A percentile compares a stretch with the other conserved stretches of the same genome.
Evolutionary conservation across 139 green algal species (phyloP).

Genomic region (Mesotaenium endlicherianum): DNA sequence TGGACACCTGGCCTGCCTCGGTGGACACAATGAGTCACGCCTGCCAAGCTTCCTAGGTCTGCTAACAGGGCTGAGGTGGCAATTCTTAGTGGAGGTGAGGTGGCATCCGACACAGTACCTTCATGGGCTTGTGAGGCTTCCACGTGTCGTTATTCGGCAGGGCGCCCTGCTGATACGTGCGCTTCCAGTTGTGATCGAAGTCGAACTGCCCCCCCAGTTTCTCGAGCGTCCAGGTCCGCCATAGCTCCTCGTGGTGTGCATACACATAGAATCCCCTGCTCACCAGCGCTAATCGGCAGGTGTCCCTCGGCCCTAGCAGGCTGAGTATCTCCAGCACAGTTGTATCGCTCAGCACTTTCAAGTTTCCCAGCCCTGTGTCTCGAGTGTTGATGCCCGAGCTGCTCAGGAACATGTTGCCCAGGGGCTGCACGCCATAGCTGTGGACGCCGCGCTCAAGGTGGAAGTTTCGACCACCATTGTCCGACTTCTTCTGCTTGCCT

Average conservation of each 20-base stretch:
- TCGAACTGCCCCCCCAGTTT: constrained; percentile 44
- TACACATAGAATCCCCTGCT: constrained; percentile 76
- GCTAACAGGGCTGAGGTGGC: no score
- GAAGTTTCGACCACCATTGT: no score
- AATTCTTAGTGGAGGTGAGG: no score
- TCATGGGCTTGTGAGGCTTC: background rate
- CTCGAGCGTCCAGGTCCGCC: constrained; percentile 80
- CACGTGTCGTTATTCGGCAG: background rate
- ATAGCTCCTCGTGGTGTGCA: constrained; percentile 78
- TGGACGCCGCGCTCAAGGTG: constrained; percentile 34
- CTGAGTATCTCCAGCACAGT: constrained; percentile 72
- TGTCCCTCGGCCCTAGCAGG: constrained; percentile 35
- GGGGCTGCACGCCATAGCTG: constrained; percentile 39
- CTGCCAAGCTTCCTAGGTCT: background rate
- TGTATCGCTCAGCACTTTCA: constrained; percentile 73
- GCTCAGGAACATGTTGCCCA: constrained; percentile 48
- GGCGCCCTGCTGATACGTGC: constrained; percentile 42
- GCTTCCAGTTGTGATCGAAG: constrained; percentile 46
- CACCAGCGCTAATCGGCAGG: constrained; percentile 55
- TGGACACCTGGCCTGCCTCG: background rate
- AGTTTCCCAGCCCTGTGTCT: constrained; percentile 67
- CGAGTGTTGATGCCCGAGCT: constrained; percentile 11
- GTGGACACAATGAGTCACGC: background rate
- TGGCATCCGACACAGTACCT: background rate
- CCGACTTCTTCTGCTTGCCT: no score